These are phyloP conservation scores for Porphyra umbilicalis DNA, from an alignment of 31 red algal genomes.

Conservation along the genomic window DNA sequence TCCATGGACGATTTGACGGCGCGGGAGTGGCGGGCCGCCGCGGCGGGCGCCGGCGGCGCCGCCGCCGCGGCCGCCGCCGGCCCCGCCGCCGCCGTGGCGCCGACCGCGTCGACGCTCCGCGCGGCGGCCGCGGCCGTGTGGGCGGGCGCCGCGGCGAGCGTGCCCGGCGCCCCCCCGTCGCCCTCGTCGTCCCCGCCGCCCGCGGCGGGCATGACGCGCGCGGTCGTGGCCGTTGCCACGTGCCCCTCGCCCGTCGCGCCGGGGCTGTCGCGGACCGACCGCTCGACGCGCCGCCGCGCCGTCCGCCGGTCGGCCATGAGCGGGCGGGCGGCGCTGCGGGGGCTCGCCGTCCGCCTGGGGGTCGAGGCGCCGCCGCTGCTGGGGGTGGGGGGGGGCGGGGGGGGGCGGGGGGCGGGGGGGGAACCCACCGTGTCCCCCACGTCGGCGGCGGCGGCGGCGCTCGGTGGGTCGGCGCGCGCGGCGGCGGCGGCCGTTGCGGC, in stretches of 20 bases:
- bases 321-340: background rate
- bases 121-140: background rate
- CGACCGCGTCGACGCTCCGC: background rate
- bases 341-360: background rate
- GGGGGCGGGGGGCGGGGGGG: no score
- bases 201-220: background rate
- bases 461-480: background rate
- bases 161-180: background rate
- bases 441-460: background rate
- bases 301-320: background rate
- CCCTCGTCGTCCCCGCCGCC: background rate
- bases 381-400: no score
- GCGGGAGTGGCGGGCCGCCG: background rate
- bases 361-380: background rate
- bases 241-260: background rate
- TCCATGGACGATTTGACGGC: background rate
- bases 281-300: background rate
- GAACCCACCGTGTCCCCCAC: background rate
- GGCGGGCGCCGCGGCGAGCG: background rate
- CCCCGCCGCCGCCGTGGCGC: background rate
- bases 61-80: background rate
- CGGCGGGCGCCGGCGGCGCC: background rate
- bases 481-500: background rate
- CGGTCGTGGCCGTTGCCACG: background rate
- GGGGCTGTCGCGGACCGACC: background rate